phyloP scores from a whole-genome alignment of 345 rosid species.

The Camelina sativa region DNA sequence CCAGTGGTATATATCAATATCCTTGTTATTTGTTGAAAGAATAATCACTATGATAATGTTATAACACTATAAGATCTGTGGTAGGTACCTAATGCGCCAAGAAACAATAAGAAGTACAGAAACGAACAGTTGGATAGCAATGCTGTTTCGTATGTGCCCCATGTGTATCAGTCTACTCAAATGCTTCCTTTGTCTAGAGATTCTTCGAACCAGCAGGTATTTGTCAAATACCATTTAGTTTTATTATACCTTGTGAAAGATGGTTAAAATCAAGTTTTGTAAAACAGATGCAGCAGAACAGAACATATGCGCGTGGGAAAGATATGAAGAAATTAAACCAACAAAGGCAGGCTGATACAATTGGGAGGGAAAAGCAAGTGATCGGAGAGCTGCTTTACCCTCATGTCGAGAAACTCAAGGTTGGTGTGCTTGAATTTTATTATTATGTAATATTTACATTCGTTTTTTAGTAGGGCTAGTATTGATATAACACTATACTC shows the following conservation, averaged over 20 bases:
- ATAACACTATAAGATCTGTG: constrained; percentile 1
- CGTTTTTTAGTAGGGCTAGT: background rate
- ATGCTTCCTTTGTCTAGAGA: constrained; percentile 52
- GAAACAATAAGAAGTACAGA: constrained; percentile 58
- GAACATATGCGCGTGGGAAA: constrained; percentile 49
- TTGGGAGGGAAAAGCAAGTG: constrained; percentile 63
- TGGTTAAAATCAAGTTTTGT: background rate
- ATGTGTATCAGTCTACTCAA: constrained; percentile 53
- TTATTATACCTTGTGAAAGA: background rate
- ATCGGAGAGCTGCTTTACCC: constrained; percentile 72
- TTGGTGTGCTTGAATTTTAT: constrained; percentile 23
- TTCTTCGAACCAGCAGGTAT: constrained; percentile 59
- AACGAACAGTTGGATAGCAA: constrained; percentile 56
- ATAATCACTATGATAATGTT: background rate
- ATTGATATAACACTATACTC: background rate
- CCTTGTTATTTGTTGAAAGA: background rate
- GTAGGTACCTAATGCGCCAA: constrained; percentile 54
- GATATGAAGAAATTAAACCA: constrained; percentile 49
- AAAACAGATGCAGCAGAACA: constrained; percentile 43
- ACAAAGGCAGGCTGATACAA: constrained; percentile 52
- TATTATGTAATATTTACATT: background rate
- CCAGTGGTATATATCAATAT: constrained; percentile 40
- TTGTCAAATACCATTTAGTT: background rate
- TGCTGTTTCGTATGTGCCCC: constrained; percentile 50
- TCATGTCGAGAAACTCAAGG: constrained; percentile 66